Conservation (phyloP, 768 basidiomycete genomes). For the Xerocomellus intermedius region DNA sequence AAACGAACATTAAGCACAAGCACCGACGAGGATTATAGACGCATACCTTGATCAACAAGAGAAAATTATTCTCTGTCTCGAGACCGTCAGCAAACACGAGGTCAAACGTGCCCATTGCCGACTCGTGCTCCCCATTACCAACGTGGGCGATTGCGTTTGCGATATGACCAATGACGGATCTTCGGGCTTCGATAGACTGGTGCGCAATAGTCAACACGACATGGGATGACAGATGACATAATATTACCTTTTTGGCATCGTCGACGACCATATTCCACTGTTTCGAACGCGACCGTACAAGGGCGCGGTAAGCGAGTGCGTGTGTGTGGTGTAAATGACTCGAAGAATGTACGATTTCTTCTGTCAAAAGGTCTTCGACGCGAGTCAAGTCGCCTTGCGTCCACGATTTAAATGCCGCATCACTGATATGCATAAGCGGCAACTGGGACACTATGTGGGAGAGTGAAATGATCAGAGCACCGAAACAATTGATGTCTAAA, state of each 20-base stretch:
- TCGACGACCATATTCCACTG: not conserved
- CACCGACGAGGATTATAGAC: rapidly evolving
- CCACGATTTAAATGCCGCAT: not conserved
- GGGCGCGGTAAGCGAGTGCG: not conserved
- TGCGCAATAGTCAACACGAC: not conserved
- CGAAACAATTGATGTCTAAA: not conserved
- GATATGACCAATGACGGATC: not conserved
- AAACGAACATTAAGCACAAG: not conserved
- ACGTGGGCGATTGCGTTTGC: not conserved
- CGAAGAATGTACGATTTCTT: not conserved
- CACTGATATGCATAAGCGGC: not conserved
- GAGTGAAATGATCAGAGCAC: not conserved
- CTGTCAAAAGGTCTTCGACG: not conserved
- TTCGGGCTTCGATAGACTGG: not conserved
- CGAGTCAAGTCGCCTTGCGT: not conserved
- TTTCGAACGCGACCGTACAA: not conserved
- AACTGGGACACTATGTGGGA: not conserved
- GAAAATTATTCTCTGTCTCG: conserved; percentile 1
- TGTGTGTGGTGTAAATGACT: not conserved
- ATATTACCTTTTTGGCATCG: conserved; percentile 5
- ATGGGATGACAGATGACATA: not conserved
- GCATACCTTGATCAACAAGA: conserved; percentile 13
- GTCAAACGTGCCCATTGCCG: conserved; percentile 6
- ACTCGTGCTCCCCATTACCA: not conserved
- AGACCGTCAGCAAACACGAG: not conserved